A percentile compares a stretch with the other conserved stretches of the same genome.
Conservation (phyloP, 805 yeast genomes). For the Myxozyma neglecta region DNA sequence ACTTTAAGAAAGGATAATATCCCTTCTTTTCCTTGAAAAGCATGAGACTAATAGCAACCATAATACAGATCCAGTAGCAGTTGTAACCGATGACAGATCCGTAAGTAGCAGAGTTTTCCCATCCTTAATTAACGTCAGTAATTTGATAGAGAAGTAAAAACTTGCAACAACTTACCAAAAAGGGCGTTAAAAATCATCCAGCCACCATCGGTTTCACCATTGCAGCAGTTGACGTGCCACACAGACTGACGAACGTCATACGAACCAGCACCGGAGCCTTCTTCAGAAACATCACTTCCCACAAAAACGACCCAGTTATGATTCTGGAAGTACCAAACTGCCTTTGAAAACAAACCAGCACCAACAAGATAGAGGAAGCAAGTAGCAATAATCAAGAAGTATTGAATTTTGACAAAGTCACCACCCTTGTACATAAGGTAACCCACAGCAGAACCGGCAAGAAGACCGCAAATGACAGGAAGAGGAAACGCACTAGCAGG, state of each 20-base stretch:
- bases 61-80: constrained; percentile 77
- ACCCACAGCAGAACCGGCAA: constrained; percentile 78
- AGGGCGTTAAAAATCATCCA: constrained; percentile 97
- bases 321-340: constrained; percentile 84
- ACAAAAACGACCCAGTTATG: constrained; percentile 61
- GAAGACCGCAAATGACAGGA: constrained; percentile 85
- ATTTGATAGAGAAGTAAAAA: background rate
- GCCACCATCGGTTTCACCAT: constrained; percentile 87
- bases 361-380: constrained; percentile 84
- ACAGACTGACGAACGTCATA: constrained; percentile 77
- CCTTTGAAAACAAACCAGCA: constrained; percentile 91
- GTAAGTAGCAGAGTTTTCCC: constrained; percentile 96
- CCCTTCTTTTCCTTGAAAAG: constrained; percentile 81
- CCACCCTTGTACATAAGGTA: constrained; percentile 75
- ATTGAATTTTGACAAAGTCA: constrained; percentile 75
- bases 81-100: constrained; percentile 90
- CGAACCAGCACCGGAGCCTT: constrained; percentile 93
- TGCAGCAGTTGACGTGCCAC: constrained; percentile 98
- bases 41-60: constrained; percentile 58
- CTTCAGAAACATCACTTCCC: constrained; percentile 95
- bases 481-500: constrained; percentile 79
- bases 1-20: constrained; percentile 21
- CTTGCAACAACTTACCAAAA: constrained; percentile 52
- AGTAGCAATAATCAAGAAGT: constrained; percentile 84
- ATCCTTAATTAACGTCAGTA: constrained; percentile 36